Percentiles rank a stretch among this genome's conserved stretches.
These are phyloP conservation scores for Calycina herbarum DNA, from an alignment of 2,329 filamentous ascomycete genomes.

Conservation along the genomic window DNA sequence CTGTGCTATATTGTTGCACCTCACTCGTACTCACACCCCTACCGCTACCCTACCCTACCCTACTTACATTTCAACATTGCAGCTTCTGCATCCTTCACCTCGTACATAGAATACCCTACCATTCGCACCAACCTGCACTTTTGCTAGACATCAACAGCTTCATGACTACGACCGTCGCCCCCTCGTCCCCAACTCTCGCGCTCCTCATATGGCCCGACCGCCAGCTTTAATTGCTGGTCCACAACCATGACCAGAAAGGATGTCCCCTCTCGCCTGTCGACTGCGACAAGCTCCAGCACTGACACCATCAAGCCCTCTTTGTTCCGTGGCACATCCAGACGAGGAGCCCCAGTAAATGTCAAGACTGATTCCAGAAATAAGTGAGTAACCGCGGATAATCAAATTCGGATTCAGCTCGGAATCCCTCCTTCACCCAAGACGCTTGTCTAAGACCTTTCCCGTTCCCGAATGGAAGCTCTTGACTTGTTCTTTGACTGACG, in stretches of 20 bases:
- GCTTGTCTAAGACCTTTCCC: conserved; percentile 18
- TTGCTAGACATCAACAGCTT: neutral
- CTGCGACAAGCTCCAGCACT: conserved; percentile 64
- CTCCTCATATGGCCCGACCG: conserved; percentile 34
- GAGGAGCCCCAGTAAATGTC: conserved; percentile 47
- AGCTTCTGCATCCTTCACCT: neutral
- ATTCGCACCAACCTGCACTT: neutral
- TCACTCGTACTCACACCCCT: neutral
- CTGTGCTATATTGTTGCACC: neutral
- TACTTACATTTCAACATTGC: neutral
- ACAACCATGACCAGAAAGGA: conserved; percentile 67
- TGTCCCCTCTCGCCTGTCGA: conserved; percentile 59
- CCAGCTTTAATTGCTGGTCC: conserved; percentile 31
- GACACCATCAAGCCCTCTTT: conserved; percentile 56
- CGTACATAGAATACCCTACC: neutral
- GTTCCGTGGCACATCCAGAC: conserved; percentile 34
- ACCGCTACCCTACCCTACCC: too few species aligned
- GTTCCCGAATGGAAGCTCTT: conserved; percentile 25
- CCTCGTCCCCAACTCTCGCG: neutral
- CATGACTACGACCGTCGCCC: neutral
- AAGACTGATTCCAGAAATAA: conserved; percentile 53
- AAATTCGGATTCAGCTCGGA: neutral
- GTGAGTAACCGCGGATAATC: conserved; percentile 34
- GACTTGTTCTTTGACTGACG: conserved; percentile 38
- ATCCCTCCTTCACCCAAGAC: conserved; percentile 22